Evolutionary conservation across 495 filamentous ascomycete species (phyloP), one percentile per base, ranked within the genome.

Genomic region (Letharia lupina): DNA sequence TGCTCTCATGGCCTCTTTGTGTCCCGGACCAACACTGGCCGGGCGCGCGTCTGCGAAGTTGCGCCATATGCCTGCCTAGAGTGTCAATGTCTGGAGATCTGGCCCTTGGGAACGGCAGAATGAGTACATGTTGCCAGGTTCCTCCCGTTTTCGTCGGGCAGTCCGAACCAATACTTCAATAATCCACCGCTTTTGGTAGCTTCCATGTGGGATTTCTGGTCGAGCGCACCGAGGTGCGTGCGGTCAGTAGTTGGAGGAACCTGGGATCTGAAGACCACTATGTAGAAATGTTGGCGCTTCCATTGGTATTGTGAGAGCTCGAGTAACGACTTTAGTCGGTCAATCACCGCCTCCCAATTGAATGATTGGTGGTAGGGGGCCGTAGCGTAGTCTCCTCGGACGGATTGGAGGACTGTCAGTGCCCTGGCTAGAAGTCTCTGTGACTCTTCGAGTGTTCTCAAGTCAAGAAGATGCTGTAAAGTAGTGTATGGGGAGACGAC

Each of bases 141-240:
- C 71, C 80, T 78, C 35, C 82, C 79, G 42, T 86, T 73, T 44
- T 73, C 78, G 76, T 91, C 83, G 42, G 88, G 88, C 40, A 74
- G 75, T 18, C 89, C 89, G 73, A 89, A 93, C 90, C 90, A 94
- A 77, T 93, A 92, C 83, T 95, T 94, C 70, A 96, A 77, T 71
- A 96, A 80, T n/a, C 92, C 91, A 2, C 91, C 91, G 68, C 86
- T 88, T 44, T 79, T 79, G 7, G 83, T 86, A 15, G 92, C 92
- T 75, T 96, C 91, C 39, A 80, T 79, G 70, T 95, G 91, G 16
- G 90, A 89, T 57, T 83, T 81, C 69, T 83, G 83, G 74, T 96
- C 92, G 65, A 96, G 76, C 23, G 77, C 77, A 61, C 83, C 82
- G 18, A 96, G 77, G 41, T 86, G 77, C 8, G 82, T 80, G 62